phyloP scores from a whole-genome alignment of 495 filamentous ascomycete species.

The Xylaria bambusicola region DNA sequence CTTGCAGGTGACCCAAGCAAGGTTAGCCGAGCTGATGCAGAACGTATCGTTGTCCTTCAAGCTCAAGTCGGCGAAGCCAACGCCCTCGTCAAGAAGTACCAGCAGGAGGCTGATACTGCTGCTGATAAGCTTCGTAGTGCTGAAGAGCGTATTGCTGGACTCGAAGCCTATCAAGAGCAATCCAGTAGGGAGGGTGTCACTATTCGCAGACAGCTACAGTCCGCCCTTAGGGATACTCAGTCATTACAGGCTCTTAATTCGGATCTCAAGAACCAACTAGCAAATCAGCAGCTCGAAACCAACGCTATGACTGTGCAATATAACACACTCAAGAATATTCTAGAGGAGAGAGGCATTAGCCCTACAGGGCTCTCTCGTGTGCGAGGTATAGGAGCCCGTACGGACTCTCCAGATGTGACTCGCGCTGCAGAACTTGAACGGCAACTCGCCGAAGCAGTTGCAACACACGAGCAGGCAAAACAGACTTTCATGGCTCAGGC shows the following conservation, averaged over 20 bases:
- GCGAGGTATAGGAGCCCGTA: slow-evolving; percentile 58
- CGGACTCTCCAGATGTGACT: slow-evolving; percentile 75
- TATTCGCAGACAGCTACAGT: slow-evolving; percentile 85
- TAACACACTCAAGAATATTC: slow-evolving; percentile 85
- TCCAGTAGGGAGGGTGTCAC: slow-evolving; percentile 87
- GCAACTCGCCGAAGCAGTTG: slow-evolving; percentile 74
- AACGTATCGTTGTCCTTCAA: slow-evolving; percentile 77
- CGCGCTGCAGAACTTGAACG: slow-evolving; percentile 89
- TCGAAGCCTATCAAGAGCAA: slow-evolving; percentile 97
- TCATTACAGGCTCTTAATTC: slow-evolving; percentile 71
- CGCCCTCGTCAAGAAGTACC: slow-evolving; percentile 78
- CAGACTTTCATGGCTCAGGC: slow-evolving; percentile 71
- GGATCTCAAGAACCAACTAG: slow-evolving; percentile 75
- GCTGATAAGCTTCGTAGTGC: slow-evolving; percentile 87
- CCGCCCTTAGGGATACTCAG: slow-evolving; percentile 77
- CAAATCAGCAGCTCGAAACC: slow-evolving; percentile 81
- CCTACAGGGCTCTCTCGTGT: slow-evolving; percentile 57
- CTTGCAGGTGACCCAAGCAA: slow-evolving; percentile 55
- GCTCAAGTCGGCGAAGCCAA: slow-evolving; percentile 78
- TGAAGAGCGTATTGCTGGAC: slow-evolving; percentile 91
- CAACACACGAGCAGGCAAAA: slow-evolving; percentile 83
- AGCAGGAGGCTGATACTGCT: slow-evolving; percentile 84
- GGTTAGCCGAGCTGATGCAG: slow-evolving; percentile 61
- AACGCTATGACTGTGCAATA: slow-evolving; percentile 91
- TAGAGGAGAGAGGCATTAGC: slow-evolving; percentile 81